Conservation (phyloP, 805 yeast genomes). For the Wickerhamiella hasegawae region DNA sequence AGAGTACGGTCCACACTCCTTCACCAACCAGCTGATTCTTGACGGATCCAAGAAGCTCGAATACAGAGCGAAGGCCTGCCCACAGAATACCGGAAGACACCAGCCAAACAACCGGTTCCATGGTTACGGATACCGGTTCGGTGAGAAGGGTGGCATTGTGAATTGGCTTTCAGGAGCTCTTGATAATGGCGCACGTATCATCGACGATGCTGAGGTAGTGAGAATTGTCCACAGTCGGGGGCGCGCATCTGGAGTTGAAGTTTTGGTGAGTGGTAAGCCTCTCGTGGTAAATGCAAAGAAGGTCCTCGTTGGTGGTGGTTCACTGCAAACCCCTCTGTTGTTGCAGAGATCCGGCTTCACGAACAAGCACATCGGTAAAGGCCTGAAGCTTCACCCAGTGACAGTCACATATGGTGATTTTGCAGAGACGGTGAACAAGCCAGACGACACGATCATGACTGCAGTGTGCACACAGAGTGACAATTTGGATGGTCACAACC, state of each 20-base stretch:
- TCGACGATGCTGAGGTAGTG: constrained; percentile 30
- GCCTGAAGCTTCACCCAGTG: constrained; percentile 37
- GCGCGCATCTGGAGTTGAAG: constrained; percentile 30
- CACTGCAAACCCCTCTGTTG: constrained; percentile 33
- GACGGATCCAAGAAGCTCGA: constrained; percentile 32
- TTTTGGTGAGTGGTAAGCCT: constrained; percentile 19
- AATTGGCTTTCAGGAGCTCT: constrained; percentile 37
- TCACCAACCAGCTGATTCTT: constrained; percentile 28
- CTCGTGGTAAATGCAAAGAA: constrained; percentile 27
- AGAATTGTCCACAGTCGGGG: constrained; percentile 27
- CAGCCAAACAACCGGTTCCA: constrained; percentile 34
- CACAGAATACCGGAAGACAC: constrained; percentile 30
- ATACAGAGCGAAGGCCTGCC: constrained; percentile 26
- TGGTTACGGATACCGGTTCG: constrained; percentile 33
- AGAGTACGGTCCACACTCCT: constrained; percentile 28
- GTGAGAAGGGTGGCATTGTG: constrained; percentile 34
- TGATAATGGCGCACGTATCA: constrained; percentile 29
- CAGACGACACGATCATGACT: constrained; percentile 33
- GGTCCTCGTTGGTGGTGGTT: constrained; percentile 31
- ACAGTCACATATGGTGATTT: constrained; percentile 28
- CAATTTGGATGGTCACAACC: constrained; percentile 35
- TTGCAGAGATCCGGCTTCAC: constrained; percentile 33
- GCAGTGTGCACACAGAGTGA: constrained; percentile 30
- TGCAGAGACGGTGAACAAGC: constrained; percentile 24
- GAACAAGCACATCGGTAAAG: constrained; percentile 34